Conservation (phyloP, 1,284 basidiomycete genomes). For the Malassezia globosa region DNA sequence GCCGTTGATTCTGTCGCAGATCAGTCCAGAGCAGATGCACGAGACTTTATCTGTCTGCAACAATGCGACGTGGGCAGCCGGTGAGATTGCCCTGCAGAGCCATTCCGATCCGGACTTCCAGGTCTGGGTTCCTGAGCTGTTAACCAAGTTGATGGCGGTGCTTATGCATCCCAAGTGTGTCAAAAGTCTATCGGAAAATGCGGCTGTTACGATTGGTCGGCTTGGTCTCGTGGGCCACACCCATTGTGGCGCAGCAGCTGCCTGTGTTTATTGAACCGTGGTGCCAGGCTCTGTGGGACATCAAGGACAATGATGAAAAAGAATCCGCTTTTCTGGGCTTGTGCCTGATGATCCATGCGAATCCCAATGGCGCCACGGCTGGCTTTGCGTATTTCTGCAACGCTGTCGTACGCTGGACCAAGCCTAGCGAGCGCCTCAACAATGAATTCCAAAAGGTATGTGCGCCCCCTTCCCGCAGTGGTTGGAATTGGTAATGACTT, state of each 20-base stretch:
- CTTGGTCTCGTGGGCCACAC: conserved; percentile 85
- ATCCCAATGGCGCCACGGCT: conserved; percentile 55
- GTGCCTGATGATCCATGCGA: conserved; percentile 86
- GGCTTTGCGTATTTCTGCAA: conserved; percentile 47
- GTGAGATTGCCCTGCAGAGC: conserved; percentile 66
- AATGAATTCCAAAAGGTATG: conserved; percentile 47
- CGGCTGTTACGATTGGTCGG: conserved; percentile 95
- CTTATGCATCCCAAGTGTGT: conserved; percentile 79
- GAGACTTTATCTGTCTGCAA: conserved; percentile 95
- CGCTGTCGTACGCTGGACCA: conserved; percentile 44
- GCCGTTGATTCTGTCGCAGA: conserved; percentile 75
- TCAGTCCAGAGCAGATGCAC: conserved; percentile 76
- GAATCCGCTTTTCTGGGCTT: conserved; percentile 98
- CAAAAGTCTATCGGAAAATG: conserved; percentile 89
- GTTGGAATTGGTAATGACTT: too few relatives aligned
- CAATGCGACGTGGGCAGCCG: conserved; percentile 99
- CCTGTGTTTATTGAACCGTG: conserved; percentile 84
- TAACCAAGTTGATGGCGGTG: conserved; percentile 80
- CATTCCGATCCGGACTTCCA: conserved; percentile 48
- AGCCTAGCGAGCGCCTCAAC: conserved; percentile 37
- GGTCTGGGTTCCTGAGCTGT: conserved; percentile 54
- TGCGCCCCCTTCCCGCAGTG: background rate
- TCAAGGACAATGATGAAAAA: conserved; percentile 98
- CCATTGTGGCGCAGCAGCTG: conserved; percentile 75
- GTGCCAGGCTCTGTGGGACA: conserved; percentile 95